These are phyloP conservation scores for Dalbergia cochinchinensis DNA, from an alignment of 306 rosid genomes.

Conservation along the genomic window DNA sequence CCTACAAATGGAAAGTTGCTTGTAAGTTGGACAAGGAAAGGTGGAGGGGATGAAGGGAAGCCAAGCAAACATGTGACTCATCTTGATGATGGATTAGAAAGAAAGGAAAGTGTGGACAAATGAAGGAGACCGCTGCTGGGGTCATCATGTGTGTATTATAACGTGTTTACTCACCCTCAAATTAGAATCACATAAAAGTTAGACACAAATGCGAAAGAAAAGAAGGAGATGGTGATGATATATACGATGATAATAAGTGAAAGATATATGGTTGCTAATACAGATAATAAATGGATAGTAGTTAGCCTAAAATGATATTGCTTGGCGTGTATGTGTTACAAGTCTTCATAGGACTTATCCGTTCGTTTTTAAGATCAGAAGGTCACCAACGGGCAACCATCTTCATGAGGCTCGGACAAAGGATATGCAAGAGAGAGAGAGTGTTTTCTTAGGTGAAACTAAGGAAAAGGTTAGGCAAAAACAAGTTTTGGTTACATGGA, in stretches of 20 bases:
- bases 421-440: neutral
- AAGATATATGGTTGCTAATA: conserved; percentile 1
- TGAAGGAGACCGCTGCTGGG: conserved; percentile 52
- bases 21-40: conserved; percentile 60
- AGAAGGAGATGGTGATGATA: conserved; percentile 32
- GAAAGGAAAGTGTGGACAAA: conserved; percentile 66
- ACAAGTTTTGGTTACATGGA: conserved; percentile 16
- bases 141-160: conserved; percentile 51
- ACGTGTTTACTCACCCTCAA: conserved; percentile 60
- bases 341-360: too few relatives aligned
- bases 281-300: neutral
- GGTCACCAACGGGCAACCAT: conserved; percentile 30
- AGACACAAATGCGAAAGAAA: conserved; percentile 18
- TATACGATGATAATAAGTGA: neutral
- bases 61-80: conserved; percentile 73
- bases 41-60: conserved; percentile 44
- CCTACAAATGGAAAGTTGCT: conserved; percentile 59
- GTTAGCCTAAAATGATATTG: neutral
- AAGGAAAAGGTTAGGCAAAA: conserved; percentile 15
- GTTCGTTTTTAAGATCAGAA: conserved; percentile 38
- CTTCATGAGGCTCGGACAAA: conserved; percentile 35
- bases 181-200: conserved; percentile 57
- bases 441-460: conserved; percentile 28
- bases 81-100: conserved; percentile 64
- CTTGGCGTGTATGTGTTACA: too few relatives aligned